Evolutionary conservation across 2,329 filamentous ascomycete species (phyloP).

Genomic region (Rutstroemia sydowiana): DNA sequence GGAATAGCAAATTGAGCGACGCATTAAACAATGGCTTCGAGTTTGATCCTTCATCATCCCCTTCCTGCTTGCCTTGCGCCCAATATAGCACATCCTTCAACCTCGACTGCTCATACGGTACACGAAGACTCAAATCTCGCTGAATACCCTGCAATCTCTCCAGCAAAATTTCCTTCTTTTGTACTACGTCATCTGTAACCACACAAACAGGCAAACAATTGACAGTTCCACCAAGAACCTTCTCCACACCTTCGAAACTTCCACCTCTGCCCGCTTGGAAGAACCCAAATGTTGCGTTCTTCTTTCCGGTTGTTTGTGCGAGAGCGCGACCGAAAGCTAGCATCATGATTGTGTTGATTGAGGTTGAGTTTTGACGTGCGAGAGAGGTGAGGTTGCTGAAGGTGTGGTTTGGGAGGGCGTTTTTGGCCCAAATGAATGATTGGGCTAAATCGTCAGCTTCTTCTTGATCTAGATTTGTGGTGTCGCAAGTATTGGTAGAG

Average conservation of each 20-base stretch:
- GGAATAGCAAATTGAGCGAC: neutral
- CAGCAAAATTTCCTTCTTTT: neutral
- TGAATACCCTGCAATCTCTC: neutral
- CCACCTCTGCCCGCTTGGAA: neutral
- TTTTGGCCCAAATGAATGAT: neutral
- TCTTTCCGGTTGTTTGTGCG: neutral
- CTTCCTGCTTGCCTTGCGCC: neutral
- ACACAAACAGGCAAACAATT: neutral
- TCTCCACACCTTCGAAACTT: neutral
- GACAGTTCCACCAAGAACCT: neutral
- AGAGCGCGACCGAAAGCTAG: neutral
- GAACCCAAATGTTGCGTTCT: neutral
- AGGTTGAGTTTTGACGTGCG: neutral
- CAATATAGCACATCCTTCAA: neutral
- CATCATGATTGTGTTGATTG: neutral
- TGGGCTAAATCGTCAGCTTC: neutral
- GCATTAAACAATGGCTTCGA: neutral
- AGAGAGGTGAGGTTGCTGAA: neutral
- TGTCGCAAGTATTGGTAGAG: neutral
- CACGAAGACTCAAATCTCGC: neutral
- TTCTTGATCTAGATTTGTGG: neutral
- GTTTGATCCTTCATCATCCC: too few species aligned
- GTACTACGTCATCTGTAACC: neutral
- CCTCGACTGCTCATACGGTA: neutral
- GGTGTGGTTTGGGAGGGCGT: neutral